Conservation (phyloP, 2,329 filamentous ascomycete species). For the Diaporthe caulivora region DNA sequence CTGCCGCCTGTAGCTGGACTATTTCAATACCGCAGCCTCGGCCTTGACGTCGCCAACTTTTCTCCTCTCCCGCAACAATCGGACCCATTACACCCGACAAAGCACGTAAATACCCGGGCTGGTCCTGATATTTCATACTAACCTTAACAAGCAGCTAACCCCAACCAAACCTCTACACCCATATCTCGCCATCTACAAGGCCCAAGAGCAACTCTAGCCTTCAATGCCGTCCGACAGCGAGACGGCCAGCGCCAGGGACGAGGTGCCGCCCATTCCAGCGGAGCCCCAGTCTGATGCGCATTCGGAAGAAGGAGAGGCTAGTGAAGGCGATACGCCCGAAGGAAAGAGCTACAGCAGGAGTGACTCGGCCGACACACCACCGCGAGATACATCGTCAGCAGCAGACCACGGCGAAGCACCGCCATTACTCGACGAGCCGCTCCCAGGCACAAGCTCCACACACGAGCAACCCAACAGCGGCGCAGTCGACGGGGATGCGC, state of each 20-base stretch:
- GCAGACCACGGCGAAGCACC: conserved; percentile 18
- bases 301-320: conserved; percentile 39
- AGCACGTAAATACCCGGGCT: conserved; percentile 35
- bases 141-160: conserved; percentile 33
- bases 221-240: conserved; percentile 39
- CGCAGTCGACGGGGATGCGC: conserved; percentile 40
- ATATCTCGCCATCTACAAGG: neutral
- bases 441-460: neutral
- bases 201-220: neutral
- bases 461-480: neutral
- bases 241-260: conserved; percentile 16
- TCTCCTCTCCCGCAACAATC: conserved; percentile 21
- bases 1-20: conserved; percentile 28
- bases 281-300: conserved; percentile 30
- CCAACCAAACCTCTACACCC: neutral
- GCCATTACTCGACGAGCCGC: conserved; percentile 36
- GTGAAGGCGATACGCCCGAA: conserved; percentile 28
- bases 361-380: neutral
- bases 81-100: conserved; percentile 1
- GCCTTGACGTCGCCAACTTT: conserved; percentile 27
- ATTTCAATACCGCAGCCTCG: conserved; percentile 22
- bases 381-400: neutral
- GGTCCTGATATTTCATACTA: conserved; percentile 37
- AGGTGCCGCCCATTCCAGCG: conserved; percentile 23
- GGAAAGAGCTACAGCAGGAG: neutral